These are phyloP conservation scores for Fusarium sp. DNA, from an alignment of 2,329 filamentous ascomycete species.

Conservation along the genomic window DNA sequence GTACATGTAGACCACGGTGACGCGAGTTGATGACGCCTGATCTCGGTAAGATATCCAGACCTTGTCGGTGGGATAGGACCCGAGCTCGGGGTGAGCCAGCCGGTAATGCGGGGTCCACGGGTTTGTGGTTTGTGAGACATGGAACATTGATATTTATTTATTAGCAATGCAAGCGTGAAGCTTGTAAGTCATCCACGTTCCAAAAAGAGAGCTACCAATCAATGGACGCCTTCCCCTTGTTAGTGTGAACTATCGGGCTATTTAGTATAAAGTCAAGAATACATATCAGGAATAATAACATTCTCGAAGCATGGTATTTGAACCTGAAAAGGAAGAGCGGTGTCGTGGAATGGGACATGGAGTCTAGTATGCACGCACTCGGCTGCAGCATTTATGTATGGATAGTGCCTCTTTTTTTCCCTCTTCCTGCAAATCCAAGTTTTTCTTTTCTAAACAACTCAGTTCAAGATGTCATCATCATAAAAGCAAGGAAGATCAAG, in stretches of 20 bases:
- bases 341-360: slow-evolving; percentile 24
- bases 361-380: slow-evolving; percentile 4
- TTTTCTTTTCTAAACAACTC: slow-evolving; percentile 1
- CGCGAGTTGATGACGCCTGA: not conserved
- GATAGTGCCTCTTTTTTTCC: slow-evolving; percentile 3
- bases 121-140: slow-evolving; percentile 6
- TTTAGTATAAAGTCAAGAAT: not conserved
- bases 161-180: not conserved
- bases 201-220: not conserved
- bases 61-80: slow-evolving; percentile 17
- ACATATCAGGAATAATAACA: not conserved
- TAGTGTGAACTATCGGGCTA: not conserved
- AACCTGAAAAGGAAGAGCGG: slow-evolving; percentile 13
- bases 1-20: slow-evolving; percentile 11
- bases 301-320: slow-evolving; percentile 1
- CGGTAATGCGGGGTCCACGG: not conserved
- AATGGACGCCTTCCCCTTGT: not conserved
- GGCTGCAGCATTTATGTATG: not conserved
- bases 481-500: slow-evolving; percentile 13
- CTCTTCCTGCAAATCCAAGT: not conserved
- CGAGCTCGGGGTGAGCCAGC: slow-evolving; percentile 4
- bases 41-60: slow-evolving; percentile 15
- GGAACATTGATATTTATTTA: not conserved
- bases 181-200: not conserved
- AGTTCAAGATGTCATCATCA: not conserved